Base-by-base conservation (phyloP, 805 yeast genomes). In the Kuraishia floccosa region DNA sequence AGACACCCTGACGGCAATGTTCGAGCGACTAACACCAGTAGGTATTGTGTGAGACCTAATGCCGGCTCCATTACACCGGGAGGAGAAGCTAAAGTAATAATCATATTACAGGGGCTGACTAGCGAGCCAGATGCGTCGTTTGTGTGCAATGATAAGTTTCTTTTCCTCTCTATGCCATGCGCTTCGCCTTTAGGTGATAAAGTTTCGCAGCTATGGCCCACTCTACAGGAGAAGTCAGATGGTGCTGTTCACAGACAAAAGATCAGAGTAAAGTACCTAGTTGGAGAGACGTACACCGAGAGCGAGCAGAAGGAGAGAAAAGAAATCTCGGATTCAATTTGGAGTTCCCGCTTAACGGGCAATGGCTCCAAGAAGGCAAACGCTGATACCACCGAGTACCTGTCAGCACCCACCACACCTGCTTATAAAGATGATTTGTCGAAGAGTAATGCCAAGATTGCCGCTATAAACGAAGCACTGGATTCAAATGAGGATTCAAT, bases 121-220 rank as follows among this genome's bases (percentile, higher is more conserved):
- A 74, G 75, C 45, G 89, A 83, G 36, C 87, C 93, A 31, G 62
- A 73, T 3, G 56, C 72, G 30, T 85, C 75, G 48, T 73, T 68
- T 58, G 79, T 77, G 56, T 81, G 94, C 58, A 81, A 77, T 54
- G 97, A 91, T 59, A 91, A 91, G 61, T 91, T 91, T 54, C 72
- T 89, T 47, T 76, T 91, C 37, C 87, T 87, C 43, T 73, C 93
- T 17, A 67, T 86, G 41, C 93, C 95, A 29, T 72, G 85, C 37
- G 75, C 80, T 12, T 56, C 61, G 32, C 69, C 65, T 34, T 53
- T 71, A 38, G 68, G 68, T 38, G 75, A 72, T 31, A 60, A 68
- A 26, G 63, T 83, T 30, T 69, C 83, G 30, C 78, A 76, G 30
- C 57, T 69, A 44, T 86, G 96, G 96, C 48, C 79, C n/a, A 60